Conservation (phyloP, 805 yeast species). For the Pichia thaimueangensis region DNA sequence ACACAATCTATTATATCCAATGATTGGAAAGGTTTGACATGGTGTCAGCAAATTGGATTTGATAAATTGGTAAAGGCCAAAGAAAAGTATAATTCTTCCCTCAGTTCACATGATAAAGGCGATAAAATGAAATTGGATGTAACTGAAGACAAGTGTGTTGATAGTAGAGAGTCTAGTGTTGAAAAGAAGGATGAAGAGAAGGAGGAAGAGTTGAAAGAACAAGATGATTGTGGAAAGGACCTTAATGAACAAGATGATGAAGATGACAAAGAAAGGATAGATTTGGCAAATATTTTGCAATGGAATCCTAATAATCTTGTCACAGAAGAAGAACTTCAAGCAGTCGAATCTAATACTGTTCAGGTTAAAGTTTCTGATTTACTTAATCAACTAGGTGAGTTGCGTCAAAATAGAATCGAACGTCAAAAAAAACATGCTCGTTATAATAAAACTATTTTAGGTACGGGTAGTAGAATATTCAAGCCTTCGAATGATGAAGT, state of each 20-base stretch:
- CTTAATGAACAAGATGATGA: conserved; percentile 3
- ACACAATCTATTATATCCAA: conserved; percentile 47
- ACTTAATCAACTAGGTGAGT: conserved; percentile 41
- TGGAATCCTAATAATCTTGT: conserved; percentile 26
- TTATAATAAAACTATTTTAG: conserved; percentile 11
- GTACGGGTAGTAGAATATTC: conserved; percentile 17
- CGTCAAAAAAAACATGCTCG: conserved; percentile 10
- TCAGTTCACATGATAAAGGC: not conserved
- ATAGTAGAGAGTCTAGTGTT: not conserved
- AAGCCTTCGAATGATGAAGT: conserved; percentile 41
- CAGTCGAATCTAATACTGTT: conserved; percentile 17
- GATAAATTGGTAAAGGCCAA: conserved; percentile 27
- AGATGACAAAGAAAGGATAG: conserved; percentile 18
- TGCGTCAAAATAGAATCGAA: conserved; percentile 40
- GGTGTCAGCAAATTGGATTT: conserved; percentile 51
- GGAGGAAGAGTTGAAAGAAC: conserved; percentile 2
- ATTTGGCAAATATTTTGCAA: conserved; percentile 23
- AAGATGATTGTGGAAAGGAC: conserved; percentile 5
- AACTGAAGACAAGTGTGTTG: not conserved
- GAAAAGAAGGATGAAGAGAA: not conserved
- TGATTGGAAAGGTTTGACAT: conserved; percentile 42
- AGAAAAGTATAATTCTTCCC: conserved; percentile 9
- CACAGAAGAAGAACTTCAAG: conserved; percentile 21
- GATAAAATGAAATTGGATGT: not conserved
- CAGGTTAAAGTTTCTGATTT: conserved; percentile 38